Evolutionary conservation across 73 alveolate species (phyloP).

Genomic region (Paramecium octaurelia): DNA sequence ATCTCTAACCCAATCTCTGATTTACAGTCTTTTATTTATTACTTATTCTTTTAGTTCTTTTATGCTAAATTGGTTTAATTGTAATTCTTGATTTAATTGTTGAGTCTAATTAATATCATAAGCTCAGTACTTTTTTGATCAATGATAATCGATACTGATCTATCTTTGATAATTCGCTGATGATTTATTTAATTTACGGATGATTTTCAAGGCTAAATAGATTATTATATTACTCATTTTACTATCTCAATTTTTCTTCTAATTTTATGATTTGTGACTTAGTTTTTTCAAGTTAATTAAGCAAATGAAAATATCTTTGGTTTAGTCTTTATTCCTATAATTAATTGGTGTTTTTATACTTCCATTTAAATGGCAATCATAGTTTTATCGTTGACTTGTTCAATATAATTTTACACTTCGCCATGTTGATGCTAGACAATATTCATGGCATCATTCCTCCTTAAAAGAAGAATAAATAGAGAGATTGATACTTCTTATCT

Average conservation of each 20-base stretch:
- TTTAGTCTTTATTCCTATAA: constrained; percentile 14
- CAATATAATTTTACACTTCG: neutral
- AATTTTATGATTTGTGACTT: neutral
- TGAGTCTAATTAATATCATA: neutral
- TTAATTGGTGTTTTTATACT: neutral
- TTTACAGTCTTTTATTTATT: neutral
- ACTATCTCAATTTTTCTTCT: constrained; percentile 11
- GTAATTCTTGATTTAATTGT: neutral
- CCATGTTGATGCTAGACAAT: neutral
- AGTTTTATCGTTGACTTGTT: neutral
- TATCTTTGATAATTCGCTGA: constrained; percentile 10
- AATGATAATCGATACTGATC: constrained; percentile 6
- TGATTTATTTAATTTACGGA: constrained; percentile 8
- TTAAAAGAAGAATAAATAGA: neutral
- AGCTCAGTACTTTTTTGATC: neutral
- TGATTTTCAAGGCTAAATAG: constrained; percentile 17
- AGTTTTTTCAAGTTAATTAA: constrained; percentile 31
- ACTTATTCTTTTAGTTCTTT: neutral
- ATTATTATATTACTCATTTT: constrained; percentile 43
- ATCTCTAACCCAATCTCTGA: constrained; percentile 26
- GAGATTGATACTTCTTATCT: neutral
- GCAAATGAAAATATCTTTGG: neutral
- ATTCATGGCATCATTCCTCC: neutral
- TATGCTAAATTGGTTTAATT: neutral
- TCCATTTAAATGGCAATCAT: neutral